A percentile compares a stretch with the other conserved stretches of the same genome.
These are phyloP conservation scores for Verruconis gallopava DNA, from an alignment of 2,329 filamentous ascomycete genomes.

Conservation along the genomic window DNA sequence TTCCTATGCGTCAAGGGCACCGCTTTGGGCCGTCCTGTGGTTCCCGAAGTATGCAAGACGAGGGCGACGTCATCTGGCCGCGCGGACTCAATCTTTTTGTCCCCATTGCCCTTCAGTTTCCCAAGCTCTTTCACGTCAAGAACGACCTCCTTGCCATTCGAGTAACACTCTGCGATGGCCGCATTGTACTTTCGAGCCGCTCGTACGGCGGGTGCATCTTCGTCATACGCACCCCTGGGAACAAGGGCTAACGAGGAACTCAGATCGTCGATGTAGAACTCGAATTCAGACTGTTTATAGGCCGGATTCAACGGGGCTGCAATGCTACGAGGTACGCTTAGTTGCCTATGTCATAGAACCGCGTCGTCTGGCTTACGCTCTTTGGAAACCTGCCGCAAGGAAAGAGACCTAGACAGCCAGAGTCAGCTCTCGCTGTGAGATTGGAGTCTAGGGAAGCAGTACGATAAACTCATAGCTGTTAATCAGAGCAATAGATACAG, in stretches of 20 bases:
- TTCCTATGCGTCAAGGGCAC: constrained; percentile 73
- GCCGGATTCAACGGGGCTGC: constrained; percentile 78
- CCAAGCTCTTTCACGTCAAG: constrained; percentile 68
- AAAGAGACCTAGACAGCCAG: constrained; percentile 48
- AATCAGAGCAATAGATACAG: constrained; percentile 70
- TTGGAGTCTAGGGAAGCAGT: neutral
- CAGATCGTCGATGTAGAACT: constrained; percentile 83
- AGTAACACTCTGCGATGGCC: constrained; percentile 79
- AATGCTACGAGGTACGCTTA: constrained; percentile 29
- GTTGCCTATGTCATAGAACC: neutral
- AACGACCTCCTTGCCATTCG: constrained; percentile 57
- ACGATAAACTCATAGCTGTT: constrained; percentile 86
- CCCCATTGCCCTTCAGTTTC: constrained; percentile 43
- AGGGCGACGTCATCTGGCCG: constrained; percentile 69
- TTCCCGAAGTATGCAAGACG: constrained; percentile 73
- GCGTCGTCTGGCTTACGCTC: constrained; percentile 30
- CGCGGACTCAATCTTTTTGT: constrained; percentile 38
- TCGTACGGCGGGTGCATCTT: constrained; percentile 57
- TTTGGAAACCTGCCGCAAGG: constrained; percentile 73
- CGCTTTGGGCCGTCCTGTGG: constrained; percentile 74
- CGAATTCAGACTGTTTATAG: constrained; percentile 82
- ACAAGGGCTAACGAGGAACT: constrained; percentile 68
- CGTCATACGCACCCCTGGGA: constrained; percentile 54
- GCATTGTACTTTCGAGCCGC: constrained; percentile 69
- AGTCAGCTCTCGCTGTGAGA: neutral